These are phyloP conservation scores for Bolboschoenus planiculmis DNA, from an alignment of 176 grass and related monocot genomes.

Conservation along the genomic window DNA sequence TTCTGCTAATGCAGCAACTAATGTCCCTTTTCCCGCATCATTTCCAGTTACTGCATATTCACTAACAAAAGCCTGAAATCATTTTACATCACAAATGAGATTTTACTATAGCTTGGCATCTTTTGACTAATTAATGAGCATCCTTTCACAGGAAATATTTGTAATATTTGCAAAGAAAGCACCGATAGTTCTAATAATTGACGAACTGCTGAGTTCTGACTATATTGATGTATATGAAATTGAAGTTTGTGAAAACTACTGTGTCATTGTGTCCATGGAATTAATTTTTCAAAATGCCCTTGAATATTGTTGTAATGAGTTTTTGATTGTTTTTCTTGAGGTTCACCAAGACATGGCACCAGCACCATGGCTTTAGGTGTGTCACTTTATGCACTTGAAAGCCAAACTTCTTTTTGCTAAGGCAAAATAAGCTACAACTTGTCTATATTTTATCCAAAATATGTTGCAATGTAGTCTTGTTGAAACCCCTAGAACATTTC, in stretches of 20 bases:
- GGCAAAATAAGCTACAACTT: neutral
- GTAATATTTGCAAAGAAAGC: neutral
- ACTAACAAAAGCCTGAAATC: conserved; percentile 74
- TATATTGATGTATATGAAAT: neutral
- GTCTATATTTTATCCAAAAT: neutral
- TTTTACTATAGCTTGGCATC: neutral
- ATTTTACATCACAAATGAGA: neutral
- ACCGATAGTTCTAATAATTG: neutral
- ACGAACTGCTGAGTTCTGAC: neutral
- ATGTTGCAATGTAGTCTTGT: neutral
- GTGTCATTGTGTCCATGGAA: neutral
- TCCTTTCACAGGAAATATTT: neutral
- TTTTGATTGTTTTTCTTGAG: neutral
- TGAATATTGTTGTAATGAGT: neutral
- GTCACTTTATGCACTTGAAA: neutral
- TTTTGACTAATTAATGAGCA: neutral
- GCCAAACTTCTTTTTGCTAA: neutral
- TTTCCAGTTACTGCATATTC: conserved; percentile 97
- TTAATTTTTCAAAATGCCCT: neutral
- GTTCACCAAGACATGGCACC: neutral
- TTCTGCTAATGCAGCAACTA: conserved; percentile 83
- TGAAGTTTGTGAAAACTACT: neutral
- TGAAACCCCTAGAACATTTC: neutral
- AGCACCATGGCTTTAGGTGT: neutral
- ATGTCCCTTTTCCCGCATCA: conserved; percentile 85